phyloP scores from a whole-genome alignment of 2,329 filamentous ascomycete genomes.

The Whalleya microplaca region DNA sequence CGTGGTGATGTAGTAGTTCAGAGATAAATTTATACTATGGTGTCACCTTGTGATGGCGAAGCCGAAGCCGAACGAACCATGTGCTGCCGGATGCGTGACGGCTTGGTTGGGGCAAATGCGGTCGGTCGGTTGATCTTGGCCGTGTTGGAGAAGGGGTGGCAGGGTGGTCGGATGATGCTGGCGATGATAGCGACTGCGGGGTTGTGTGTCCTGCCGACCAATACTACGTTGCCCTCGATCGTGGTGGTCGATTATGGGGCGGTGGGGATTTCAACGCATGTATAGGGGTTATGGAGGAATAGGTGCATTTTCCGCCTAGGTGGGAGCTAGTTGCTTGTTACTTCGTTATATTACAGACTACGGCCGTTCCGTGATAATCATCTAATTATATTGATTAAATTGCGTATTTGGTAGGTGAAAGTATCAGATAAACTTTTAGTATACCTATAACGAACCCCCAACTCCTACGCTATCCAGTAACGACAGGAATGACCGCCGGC shows the following conservation, averaged over 20 bases:
- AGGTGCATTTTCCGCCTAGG: background rate
- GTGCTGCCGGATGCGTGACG: slow-evolving; percentile 9
- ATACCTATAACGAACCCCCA: background rate
- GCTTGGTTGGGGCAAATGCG: background rate
- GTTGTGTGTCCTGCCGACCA: slow-evolving; percentile 3
- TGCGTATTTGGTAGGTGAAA: background rate
- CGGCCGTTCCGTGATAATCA: background rate
- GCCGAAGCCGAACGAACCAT: slow-evolving; percentile 1
- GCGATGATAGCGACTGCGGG: slow-evolving; percentile 22
- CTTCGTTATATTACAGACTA: background rate
- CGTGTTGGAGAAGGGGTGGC: slow-evolving; percentile 6
- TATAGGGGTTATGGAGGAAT: slow-evolving; percentile 1
- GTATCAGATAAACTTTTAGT: slow-evolving; percentile 2
- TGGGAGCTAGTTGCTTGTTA: background rate
- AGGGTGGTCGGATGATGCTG: slow-evolving; percentile 12
- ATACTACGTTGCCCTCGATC: slow-evolving; percentile 23
- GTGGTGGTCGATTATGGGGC: slow-evolving; percentile 9
- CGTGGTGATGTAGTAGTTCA: slow-evolving; percentile 1
- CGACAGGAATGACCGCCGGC: background rate
- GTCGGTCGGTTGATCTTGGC: slow-evolving; percentile 2
- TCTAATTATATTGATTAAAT: slow-evolving; percentile 1
- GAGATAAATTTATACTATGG: background rate
- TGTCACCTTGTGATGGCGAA: slow-evolving; percentile 8
- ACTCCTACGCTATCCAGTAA: slow-evolving; percentile 17
- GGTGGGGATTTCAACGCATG: slow-evolving; percentile 7